Evolutionary conservation across 371 early-diverging fungal species (phyloP).

Genomic region (Apophysomyces elegans): DNA sequence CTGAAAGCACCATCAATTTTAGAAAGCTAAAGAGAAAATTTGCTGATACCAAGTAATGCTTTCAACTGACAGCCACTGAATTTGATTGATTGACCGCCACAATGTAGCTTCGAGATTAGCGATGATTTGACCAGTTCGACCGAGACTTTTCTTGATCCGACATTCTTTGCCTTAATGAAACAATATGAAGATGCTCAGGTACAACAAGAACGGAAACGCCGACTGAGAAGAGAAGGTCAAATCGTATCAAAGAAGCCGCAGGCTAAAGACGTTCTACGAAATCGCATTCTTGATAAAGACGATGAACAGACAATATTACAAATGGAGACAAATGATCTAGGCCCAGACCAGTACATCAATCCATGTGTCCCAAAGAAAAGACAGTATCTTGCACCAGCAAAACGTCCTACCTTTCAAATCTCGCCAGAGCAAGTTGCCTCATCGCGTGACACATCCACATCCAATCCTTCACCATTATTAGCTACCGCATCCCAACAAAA

Average conservation of each 20-base stretch:
- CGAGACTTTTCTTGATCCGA: conserved; percentile 31
- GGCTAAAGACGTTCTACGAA: conserved; percentile 43
- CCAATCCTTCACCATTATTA: no score
- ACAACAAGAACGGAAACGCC: conserved; percentile 8
- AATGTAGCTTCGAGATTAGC: background rate
- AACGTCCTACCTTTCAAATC: conserved; percentile 9
- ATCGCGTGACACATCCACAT: no score
- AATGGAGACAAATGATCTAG: conserved; percentile 14
- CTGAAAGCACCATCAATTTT: background rate
- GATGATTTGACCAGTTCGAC: conserved; percentile 5
- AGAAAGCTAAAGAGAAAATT: background rate
- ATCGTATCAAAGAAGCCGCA: conserved; percentile 33
- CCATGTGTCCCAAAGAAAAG: conserved; percentile 36
- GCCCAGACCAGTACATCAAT: conserved; percentile 24
- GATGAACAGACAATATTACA: conserved; percentile 17
- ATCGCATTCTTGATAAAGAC: conserved; percentile 24
- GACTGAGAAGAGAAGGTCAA: conserved; percentile 14
- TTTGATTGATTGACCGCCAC: background rate
- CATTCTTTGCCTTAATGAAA: conserved; percentile 25
- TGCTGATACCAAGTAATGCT: background rate
- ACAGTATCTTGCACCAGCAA: conserved; percentile 23
- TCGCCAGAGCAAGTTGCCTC: background rate
- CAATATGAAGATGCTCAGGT: conserved; percentile 18
- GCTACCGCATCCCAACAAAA: no score
- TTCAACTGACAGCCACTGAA: no score